phyloP scores from a whole-genome alignment of 106 monocot species.

The Alisma plantagoaquatica region DNA sequence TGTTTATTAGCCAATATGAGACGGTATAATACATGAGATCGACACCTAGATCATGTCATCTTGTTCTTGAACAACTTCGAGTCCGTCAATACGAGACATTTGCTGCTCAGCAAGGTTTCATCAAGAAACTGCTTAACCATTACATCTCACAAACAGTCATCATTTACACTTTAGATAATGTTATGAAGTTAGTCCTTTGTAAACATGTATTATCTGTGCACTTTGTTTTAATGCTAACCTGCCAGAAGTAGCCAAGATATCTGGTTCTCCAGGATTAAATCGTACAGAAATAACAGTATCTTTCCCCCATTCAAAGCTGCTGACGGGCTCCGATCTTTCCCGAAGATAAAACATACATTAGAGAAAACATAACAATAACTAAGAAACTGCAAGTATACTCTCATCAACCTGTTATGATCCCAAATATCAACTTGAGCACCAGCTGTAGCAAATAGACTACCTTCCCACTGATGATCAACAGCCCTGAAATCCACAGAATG shows the following conservation, averaged over 20 bases:
- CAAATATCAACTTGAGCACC: conserved; percentile 98
- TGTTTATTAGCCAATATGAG: no score
- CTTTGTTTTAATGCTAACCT: no score
- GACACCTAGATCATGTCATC: no score
- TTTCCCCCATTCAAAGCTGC: conserved; percentile 74
- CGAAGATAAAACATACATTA: not conserved
- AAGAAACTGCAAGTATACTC: conserved; percentile 2
- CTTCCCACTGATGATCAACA: conserved; percentile 93
- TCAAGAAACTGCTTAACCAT: no score
- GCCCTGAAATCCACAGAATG: conserved; percentile 28
- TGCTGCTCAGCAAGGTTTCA: no score
- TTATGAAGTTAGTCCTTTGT: no score
- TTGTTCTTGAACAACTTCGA: no score
- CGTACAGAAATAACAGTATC: conserved; percentile 62
- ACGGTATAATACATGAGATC: no score
- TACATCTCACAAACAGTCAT: no score
- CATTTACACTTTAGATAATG: no score
- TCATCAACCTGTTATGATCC: conserved; percentile 85
- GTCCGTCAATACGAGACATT: no score
- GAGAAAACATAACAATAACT: not conserved
- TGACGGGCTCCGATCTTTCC: conserved; percentile 70
- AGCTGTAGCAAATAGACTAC: conserved; percentile 83
- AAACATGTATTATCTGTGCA: no score
- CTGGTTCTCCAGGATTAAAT: conserved; percentile 92
- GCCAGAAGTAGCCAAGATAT: conserved; percentile 74